Percentiles rank a stretch among this genome's conserved stretches.
Conservation (phyloP, 139 green algal genomes). For the Chlamydomonas sp. region DNA sequence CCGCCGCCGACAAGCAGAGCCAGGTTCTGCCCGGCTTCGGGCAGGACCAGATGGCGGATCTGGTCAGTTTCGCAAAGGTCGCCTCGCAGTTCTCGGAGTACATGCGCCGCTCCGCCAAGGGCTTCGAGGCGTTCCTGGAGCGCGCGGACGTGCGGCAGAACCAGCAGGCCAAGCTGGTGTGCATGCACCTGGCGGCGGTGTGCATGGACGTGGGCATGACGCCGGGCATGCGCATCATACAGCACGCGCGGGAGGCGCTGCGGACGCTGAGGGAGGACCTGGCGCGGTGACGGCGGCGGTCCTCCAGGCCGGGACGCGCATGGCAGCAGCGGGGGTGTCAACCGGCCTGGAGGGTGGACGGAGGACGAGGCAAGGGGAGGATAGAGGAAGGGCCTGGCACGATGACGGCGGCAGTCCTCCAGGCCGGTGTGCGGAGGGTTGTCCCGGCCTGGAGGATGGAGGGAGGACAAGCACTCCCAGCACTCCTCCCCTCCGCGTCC, state of each 20-base stretch:
- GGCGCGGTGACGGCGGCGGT: conserved; percentile 12
- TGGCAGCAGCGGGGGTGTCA: too few relatives aligned
- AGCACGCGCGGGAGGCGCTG: conserved; percentile 28
- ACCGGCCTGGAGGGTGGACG: too few relatives aligned
- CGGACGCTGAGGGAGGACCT: conserved; percentile 17
- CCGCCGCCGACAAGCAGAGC: too few relatives aligned
- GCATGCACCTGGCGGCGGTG: conserved; percentile 48
- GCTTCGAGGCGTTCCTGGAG: conserved; percentile 47
- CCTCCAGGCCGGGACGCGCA: too few relatives aligned
- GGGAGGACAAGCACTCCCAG: background rate
- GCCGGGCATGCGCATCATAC: background rate
- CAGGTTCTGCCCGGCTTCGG: too few relatives aligned
- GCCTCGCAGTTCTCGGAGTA: conserved; percentile 13
- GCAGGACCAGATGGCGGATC: conserved; percentile 19
- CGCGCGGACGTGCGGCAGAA: conserved; percentile 25
- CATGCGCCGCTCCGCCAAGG: conserved; percentile 29
- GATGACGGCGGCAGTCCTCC: too few relatives aligned
- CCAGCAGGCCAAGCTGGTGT: conserved; percentile 41
- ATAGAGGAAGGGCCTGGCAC: conserved; percentile 6
- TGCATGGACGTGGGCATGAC: conserved; percentile 38
- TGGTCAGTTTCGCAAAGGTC: conserved; percentile 9
- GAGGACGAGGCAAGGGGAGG: conserved; percentile 16
- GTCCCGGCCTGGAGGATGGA: too few relatives aligned
- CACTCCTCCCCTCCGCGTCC: too few relatives aligned
- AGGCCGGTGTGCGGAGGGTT: too few relatives aligned